Evolutionary conservation across 2,329 filamentous ascomycete genomes (phyloP), one percentile per base, ranked within the genome.

Genomic region (Trichoderma aggressivum): DNA sequence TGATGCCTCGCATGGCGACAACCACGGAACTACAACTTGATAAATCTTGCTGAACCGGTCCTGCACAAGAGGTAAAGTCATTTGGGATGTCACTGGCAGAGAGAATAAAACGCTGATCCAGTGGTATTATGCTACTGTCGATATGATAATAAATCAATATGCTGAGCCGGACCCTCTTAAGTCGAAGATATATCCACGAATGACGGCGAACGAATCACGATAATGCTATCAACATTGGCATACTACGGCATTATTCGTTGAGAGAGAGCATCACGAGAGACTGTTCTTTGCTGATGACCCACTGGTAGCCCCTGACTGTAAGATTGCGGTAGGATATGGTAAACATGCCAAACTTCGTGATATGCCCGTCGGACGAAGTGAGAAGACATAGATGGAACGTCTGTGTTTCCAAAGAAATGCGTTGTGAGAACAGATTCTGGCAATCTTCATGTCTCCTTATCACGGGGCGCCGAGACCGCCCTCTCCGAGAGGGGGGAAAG

Each of bases 201-300:
- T 18, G 12, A 55, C 14, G 0, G 24, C 47, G 6, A 36, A 50
- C 47, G n/a, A 8, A 8, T 6, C 5, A 2, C 21, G 10, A 26
- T 7, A 18, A 14, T 2, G 0, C 6, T 36, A 5, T n/a, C 11
- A 5, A 21, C 21, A 0, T 28, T 11, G 4, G 6, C 32, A 6
- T 28, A 5, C 6, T 7, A 56, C 21, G n/a, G n/a, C 21, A 14
- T 36, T 8, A 5, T 3, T 8, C 30, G 10, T 56, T n/a, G 14
- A 7, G 12, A 39, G 6, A 56, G 3, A 56, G 32, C 4, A 36
- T n/a, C 8, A 12, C n/a, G 24, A 1, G 21, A 8, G 18, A 50
- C 4, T 21, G 18, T 11, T 24, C 39, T 30, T 12, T 34, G n/a
- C 28, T 53, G 8, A 18, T 7, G 32, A 5, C 14, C 61, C 16